phyloP scores from a whole-genome alignment of 768 basidiomycete genomes.

The Boletus edulis region DNA sequence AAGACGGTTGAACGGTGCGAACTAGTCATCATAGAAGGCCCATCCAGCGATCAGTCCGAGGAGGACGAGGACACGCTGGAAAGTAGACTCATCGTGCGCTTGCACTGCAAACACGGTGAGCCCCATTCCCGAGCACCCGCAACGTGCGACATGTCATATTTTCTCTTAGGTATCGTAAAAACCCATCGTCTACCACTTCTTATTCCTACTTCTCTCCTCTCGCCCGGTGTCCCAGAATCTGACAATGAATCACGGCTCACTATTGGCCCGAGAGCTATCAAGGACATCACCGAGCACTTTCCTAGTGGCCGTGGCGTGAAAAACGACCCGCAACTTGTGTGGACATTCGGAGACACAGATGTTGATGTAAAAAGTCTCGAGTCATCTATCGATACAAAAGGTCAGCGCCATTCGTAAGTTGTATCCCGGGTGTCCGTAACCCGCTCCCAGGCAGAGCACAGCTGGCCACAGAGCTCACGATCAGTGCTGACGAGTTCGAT shows the following conservation, averaged over 20 bases:
- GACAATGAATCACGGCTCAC: slow-evolving; percentile 60
- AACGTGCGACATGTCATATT: slow-evolving; percentile 9
- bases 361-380: slow-evolving; percentile 69
- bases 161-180: slow-evolving; percentile 65
- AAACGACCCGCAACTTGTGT: slow-evolving; percentile 75
- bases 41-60: slow-evolving; percentile 31
- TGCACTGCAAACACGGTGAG: slow-evolving; percentile 83
- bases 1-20: slow-evolving; percentile 78
- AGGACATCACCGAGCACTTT: slow-evolving; percentile 82
- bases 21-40: slow-evolving; percentile 61
- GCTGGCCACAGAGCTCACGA: slow-evolving; percentile 71
- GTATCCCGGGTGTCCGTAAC: neutral
- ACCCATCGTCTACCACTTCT: slow-evolving; percentile 72
- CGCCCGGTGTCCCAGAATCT: slow-evolving; percentile 62
- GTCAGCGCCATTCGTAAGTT: slow-evolving; percentile 31
- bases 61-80: slow-evolving; percentile 57
- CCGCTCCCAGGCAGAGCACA: slow-evolving; percentile 50
- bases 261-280: slow-evolving; percentile 70
- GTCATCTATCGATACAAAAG: slow-evolving; percentile 62
- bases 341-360: slow-evolving; percentile 72
- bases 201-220: slow-evolving; percentile 54
- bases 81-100: slow-evolving; percentile 65
- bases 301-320: slow-evolving; percentile 59
- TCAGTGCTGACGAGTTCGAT: slow-evolving; percentile 81
- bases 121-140: neutral